phyloP scores from a whole-genome alignment of 192 early-diverging fungal species.

The Umbelopsis sp. region DNA sequence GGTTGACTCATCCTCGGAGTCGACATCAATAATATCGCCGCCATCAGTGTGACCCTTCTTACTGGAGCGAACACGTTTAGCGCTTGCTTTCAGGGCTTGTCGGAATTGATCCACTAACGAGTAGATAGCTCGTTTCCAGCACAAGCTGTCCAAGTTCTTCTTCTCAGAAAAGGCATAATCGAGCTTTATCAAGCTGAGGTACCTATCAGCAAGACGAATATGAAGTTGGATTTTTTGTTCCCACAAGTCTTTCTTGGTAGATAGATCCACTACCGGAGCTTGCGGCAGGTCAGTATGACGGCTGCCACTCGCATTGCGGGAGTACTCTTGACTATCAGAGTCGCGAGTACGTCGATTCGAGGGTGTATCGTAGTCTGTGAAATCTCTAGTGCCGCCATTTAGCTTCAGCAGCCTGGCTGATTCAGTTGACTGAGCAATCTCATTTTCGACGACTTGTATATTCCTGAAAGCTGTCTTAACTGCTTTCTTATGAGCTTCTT shows the following conservation, averaged over 20 bases:
- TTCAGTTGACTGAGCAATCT: constrained; percentile 18
- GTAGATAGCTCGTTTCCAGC: constrained; percentile 59
- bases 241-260: constrained; percentile 24
- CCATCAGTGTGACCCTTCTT: constrained; percentile 11
- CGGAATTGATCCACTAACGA: constrained; percentile 56
- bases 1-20: constrained; percentile 1
- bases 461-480: constrained; percentile 9
- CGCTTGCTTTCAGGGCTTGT: constrained; percentile 38
- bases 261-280: background rate
- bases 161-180: constrained; percentile 52
- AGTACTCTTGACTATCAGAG: background rate
- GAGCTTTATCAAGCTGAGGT: constrained; percentile 45
- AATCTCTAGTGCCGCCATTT: background rate
- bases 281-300: background rate
- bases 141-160: constrained; percentile 55
- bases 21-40: background rate
- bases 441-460: constrained; percentile 18
- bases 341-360: background rate
- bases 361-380: background rate
- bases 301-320: background rate
- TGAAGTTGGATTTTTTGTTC: constrained; percentile 37
- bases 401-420: background rate
- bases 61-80: background rate
- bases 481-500: constrained; percentile 19
- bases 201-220: constrained; percentile 42